phyloP scores from a whole-genome alignment of 192 early-diverging fungal genomes.

The Entomortierella parvispora region DNA sequence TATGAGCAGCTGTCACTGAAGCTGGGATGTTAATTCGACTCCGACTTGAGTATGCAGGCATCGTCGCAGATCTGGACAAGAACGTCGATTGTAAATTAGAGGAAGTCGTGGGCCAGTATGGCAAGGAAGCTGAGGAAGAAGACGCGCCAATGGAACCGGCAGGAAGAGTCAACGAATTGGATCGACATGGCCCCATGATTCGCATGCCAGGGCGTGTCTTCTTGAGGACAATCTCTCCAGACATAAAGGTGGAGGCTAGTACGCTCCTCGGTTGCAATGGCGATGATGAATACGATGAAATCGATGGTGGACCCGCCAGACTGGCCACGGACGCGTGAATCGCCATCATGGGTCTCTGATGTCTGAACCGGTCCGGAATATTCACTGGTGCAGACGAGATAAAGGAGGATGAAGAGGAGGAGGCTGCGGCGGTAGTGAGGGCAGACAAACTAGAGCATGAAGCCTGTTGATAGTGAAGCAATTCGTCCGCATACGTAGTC shows the following conservation, averaged over 20 bases:
- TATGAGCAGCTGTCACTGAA: no score
- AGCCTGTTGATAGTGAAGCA: not conserved
- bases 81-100: constrained; percentile 1
- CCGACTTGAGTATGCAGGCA: no score
- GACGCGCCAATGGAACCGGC: constrained; percentile 10
- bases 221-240: constrained; percentile 46
- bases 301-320: not conserved
- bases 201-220: constrained; percentile 30
- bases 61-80: no score
- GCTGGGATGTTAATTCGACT: no score
- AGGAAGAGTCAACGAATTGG: not conserved
- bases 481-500: not conserved
- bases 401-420: not conserved
- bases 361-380: constrained; percentile 32
- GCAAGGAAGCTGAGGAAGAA: constrained; percentile 26
- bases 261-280: constrained; percentile 45
- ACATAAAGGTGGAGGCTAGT: constrained; percentile 32
- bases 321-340: not conserved
- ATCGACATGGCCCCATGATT: constrained; percentile 30
- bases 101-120: constrained; percentile 16
- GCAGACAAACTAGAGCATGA: not conserved
- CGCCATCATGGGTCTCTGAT: not conserved
- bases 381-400: constrained; percentile 33
- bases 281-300: constrained; percentile 36
- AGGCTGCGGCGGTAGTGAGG: not conserved